These are phyloP conservation scores for Chaetomium olivaceum DNA, from an alignment of 2,329 filamentous ascomycete species.

Conservation along the genomic window DNA sequence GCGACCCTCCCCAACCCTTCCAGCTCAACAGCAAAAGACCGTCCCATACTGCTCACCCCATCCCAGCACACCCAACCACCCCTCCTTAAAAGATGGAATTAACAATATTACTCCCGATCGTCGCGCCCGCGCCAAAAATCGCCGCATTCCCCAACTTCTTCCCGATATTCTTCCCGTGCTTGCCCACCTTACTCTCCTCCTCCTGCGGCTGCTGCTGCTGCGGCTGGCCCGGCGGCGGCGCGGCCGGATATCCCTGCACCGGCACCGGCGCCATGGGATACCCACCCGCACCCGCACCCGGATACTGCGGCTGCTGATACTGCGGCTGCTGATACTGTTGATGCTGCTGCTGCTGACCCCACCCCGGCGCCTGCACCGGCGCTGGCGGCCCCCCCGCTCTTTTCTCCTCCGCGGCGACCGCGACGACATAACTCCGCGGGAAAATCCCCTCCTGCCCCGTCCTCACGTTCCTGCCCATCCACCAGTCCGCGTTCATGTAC, in stretches of 20 bases:
- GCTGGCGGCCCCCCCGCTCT: constrained; percentile 20
- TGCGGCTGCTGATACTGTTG: constrained; percentile 11
- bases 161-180: constrained; percentile 90
- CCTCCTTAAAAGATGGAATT: constrained; percentile 77
- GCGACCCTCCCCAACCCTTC: neutral
- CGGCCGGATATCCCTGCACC: constrained; percentile 35
- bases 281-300: constrained; percentile 29
- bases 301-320: constrained; percentile 30
- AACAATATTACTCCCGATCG: constrained; percentile 85
- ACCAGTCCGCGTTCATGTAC: constrained; percentile 98
- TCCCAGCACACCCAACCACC: neutral
- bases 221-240: constrained; percentile 44
- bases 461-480: constrained; percentile 83
- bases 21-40: neutral
- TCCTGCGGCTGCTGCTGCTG: constrained; percentile 57
- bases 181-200: constrained; percentile 61
- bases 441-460: constrained; percentile 90
- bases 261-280: constrained; percentile 23
- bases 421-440: constrained; percentile 84
- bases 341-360: neutral
- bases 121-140: constrained; percentile 91
- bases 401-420: constrained; percentile 47
- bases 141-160: constrained; percentile 86
- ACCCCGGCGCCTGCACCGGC: neutral
- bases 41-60: neutral